Evolutionary conservation across 495 filamentous ascomycete species (phyloP), one percentile per base, ranked within the genome.

Genomic region (Penicillium steckii): DNA sequence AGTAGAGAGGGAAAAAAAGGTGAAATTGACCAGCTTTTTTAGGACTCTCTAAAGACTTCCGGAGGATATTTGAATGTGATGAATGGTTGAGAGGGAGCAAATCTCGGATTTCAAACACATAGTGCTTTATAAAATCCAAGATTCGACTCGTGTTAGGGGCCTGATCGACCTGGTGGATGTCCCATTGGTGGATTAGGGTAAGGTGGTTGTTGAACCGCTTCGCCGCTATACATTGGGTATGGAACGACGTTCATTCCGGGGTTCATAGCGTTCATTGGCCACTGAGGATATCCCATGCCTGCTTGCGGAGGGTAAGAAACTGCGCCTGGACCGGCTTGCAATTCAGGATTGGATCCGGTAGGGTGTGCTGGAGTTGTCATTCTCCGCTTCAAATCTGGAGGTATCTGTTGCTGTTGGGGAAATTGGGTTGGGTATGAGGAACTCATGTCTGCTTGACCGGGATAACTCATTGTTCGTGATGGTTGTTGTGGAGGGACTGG

Each of bases 331-430:
- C 65, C 52, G 1, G 56, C 49, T 30, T 72, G 72, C 49, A 73
- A 64, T 10, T 61, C 60, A 3, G 67, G 56, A 0, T 55, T 48
- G 1, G 70, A 46, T 8, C 30, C 50, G 18, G 69, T 55, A 0
- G 57, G 37, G 23, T 75, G 68, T 12, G 68, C 63, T 3, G 74
- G 74, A 25, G 68, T 75, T n/a, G 72, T 74, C 66, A 77, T 71
- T 44, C 72, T 59, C 17, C 70, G 65, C 49, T 76, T 75, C 24
- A 71, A 55, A 48, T 77, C 74, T 1, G 69, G 60, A 3, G 65
- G 52, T 41, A 74, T 66, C n/a, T 68, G 68, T 12, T 53, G 66
- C 15, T 68, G 67, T 13, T 52, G 66, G 21, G 64, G 60, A 19
- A 62, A 73, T 44, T 61, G 68, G 15, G 30, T 57, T 10, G 66